phyloP scores from a whole-genome alignment of 495 filamentous ascomycete genomes.

The Aspergillus wentii region DNA sequence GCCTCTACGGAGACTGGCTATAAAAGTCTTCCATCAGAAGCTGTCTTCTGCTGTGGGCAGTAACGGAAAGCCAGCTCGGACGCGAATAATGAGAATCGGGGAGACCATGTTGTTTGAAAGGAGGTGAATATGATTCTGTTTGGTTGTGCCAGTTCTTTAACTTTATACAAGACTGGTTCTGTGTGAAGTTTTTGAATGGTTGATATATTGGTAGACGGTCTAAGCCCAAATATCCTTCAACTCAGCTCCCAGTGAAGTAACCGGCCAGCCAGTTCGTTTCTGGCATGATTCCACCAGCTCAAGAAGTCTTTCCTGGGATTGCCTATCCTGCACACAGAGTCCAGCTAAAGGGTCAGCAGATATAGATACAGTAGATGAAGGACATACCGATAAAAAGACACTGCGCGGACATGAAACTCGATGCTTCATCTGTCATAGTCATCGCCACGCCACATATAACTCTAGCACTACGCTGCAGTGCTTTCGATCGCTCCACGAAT shows the following conservation, averaged over 20 bases:
- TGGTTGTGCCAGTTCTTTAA: no score
- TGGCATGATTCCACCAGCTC: conserved; percentile 14
- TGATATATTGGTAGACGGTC: no score
- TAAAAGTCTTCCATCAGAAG: no score
- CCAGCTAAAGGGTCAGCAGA: conserved; percentile 9
- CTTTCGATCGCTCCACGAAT: conserved; percentile 11
- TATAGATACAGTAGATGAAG: neutral
- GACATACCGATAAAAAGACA: conserved; percentile 17
- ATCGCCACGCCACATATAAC: conserved; percentile 20
- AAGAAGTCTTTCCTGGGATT: conserved; percentile 11
- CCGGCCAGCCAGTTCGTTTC: conserved; percentile 16
- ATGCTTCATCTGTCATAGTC: conserved; percentile 15
- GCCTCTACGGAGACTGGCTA: no score
- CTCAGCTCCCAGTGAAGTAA: conserved; percentile 12
- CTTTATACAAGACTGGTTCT: no score
- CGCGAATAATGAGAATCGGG: no score
- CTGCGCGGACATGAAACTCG: conserved; percentile 24
- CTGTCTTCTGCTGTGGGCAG: no score
- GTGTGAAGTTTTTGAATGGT: no score
- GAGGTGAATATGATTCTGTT: no score
- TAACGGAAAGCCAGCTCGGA: no score
- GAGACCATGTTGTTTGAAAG: no score
- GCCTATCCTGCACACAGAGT: conserved; percentile 9
- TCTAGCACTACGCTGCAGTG: conserved; percentile 13
- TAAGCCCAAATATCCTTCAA: no score